Evolutionary conservation across 1,284 basidiomycete genomes (phyloP).

Genomic region (Sparassis latifolia): DNA sequence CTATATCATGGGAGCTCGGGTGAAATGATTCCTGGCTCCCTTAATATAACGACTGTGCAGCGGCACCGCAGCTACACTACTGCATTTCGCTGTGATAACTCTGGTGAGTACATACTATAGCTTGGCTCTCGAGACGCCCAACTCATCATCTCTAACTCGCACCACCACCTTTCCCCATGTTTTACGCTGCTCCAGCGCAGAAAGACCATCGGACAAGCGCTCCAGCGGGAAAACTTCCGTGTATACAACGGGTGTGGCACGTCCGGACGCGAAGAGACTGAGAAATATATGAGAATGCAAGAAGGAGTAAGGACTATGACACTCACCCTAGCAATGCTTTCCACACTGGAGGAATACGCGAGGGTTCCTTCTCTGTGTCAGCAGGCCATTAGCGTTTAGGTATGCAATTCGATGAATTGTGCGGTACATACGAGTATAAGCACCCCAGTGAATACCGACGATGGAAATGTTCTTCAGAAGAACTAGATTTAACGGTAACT

Average conservation of each 20-base stretch:
- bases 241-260: slow-evolving; percentile 71
- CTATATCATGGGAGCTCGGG: neutral
- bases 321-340: slow-evolving; percentile 62
- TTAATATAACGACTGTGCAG: neutral
- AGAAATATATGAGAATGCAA: slow-evolving; percentile 2
- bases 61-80: neutral
- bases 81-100: neutral
- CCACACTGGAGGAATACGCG: slow-evolving; percentile 68
- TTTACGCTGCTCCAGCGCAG: slow-evolving; percentile 69
- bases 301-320: neutral
- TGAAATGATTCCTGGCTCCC: neutral
- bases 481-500: slow-evolving; percentile 85
- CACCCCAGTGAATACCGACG: slow-evolving; percentile 83
- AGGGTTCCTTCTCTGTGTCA: slow-evolving; percentile 57
- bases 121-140: slow-evolving; percentile 18
- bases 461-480: slow-evolving; percentile 84
- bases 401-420: neutral
- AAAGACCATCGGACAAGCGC: slow-evolving; percentile 57
- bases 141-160: slow-evolving; percentile 43
- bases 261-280: slow-evolving; percentile 64
- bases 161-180: slow-evolving; percentile 93
- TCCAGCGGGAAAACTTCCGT: slow-evolving; percentile 63
- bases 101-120: slow-evolving; percentile 18
- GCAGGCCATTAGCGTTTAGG: too few species aligned
- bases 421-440: slow-evolving; percentile 54